phyloP scores from a whole-genome alignment of 2,329 filamentous ascomycete species.

The Diaporthe sp. region DNA sequence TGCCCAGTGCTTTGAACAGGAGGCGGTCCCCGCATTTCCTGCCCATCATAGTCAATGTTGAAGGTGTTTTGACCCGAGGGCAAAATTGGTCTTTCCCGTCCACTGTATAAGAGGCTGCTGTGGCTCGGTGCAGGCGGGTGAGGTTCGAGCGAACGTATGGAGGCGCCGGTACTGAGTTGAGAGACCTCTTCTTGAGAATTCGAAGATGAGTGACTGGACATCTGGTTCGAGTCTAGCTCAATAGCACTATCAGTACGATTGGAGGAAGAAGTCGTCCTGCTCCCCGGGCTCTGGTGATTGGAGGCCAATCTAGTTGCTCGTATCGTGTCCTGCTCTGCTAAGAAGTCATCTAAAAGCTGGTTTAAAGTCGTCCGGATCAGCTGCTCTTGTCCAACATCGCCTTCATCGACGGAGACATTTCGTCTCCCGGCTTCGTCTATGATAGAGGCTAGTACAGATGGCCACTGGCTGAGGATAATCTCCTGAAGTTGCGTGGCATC shows the following conservation, averaged over 20 bases:
- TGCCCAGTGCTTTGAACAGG: no score
- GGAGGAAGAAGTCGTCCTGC: background rate
- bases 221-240: background rate
- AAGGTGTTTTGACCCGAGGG: background rate
- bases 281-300: background rate
- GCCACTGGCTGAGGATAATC: background rate
- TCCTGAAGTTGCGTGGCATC: background rate
- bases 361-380: background rate
- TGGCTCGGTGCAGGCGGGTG: background rate
- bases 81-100: background rate
- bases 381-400: background rate
- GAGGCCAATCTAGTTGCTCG: background rate
- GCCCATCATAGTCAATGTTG: background rate
- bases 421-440: background rate
- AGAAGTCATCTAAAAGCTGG: background rate
- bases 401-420: background rate
- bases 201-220: background rate
- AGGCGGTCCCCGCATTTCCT: background rate
- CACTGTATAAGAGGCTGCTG: background rate
- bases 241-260: background rate
- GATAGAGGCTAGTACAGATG: background rate
- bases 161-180: rapidly evolving
- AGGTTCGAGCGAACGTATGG: background rate
- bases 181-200: background rate
- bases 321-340: background rate